Evolutionary conservation across 2,329 filamentous ascomycete species (phyloP).

Genomic region (Stachybotrys echinatus): DNA sequence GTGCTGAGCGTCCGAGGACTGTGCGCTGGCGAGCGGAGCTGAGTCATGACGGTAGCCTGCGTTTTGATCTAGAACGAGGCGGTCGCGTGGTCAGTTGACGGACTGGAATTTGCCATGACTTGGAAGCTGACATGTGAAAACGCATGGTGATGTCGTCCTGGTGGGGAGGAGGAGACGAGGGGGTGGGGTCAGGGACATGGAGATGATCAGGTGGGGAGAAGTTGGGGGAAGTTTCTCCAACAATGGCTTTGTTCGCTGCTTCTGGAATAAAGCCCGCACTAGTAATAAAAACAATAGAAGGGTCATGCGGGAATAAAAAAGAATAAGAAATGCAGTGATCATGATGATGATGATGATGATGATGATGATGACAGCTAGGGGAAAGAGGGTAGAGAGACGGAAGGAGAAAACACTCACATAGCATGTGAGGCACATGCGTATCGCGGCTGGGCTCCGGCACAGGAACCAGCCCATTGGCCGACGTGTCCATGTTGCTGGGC

Average conservation of each 20-base stretch:
- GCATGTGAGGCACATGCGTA: conserved; percentile 40
- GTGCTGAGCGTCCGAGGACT: conserved; percentile 6
- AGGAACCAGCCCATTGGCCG: conserved; percentile 12
- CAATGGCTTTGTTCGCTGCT: no score
- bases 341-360: background rate
- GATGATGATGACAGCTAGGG: background rate
- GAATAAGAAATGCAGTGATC: background rate
- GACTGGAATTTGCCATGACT: background rate
- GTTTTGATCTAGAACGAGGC: conserved; percentile 25
- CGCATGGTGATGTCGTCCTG: conserved; percentile 3
- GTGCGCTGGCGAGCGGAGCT: conserved; percentile 12
- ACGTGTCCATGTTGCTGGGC: conserved; percentile 20
- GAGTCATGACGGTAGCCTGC: conserved; percentile 29
- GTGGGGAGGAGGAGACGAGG: background rate
- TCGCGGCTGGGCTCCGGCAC: conserved; percentile 24
- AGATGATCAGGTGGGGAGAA: conserved; percentile 9
- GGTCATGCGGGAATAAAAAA: no score
- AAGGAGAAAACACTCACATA: conserved; percentile 36
- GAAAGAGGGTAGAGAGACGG: background rate
- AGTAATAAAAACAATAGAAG: no score
- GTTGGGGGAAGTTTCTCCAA: background rate
- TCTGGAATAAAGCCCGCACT: no score
- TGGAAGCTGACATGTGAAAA: conserved; percentile 7
- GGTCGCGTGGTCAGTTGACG: conserved; percentile 26
- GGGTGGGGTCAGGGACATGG: conserved; percentile 4